Conservation (phyloP, 805 yeast species). For the Monosporozyma aerobia region DNA sequence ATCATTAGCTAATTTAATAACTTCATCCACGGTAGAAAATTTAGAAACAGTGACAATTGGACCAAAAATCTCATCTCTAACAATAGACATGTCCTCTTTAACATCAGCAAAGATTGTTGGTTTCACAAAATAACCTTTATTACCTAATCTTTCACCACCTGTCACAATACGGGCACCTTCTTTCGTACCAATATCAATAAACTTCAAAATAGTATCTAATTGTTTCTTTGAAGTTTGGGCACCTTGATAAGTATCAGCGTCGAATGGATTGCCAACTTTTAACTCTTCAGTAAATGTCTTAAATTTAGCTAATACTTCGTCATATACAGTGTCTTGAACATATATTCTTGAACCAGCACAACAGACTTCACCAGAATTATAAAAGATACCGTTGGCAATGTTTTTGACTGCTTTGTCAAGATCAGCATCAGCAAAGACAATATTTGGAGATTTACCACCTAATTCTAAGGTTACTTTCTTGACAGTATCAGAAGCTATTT, state of each 20-base stretch:
- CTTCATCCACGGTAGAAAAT: conserved; percentile 78
- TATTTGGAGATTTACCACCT: conserved; percentile 94
- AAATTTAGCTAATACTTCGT: conserved; percentile 57
- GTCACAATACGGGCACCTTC: conserved; percentile 75
- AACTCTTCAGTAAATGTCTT: conserved; percentile 42
- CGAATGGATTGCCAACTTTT: conserved; percentile 80
- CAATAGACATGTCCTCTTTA: conserved; percentile 56
- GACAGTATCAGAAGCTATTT: conserved; percentile 68
- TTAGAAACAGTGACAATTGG: conserved; percentile 83
- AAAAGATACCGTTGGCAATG: conserved; percentile 76
- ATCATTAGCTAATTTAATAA: conserved; percentile 66
- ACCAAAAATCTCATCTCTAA: conserved; percentile 77
- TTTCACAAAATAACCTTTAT: conserved; percentile 57
- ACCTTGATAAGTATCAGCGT: conserved; percentile 72
- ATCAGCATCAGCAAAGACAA: conserved; percentile 80
- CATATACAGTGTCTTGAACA: conserved; percentile 79
- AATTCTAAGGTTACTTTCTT: conserved; percentile 90
- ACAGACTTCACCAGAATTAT: conserved; percentile 93
- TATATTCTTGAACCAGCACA: conserved; percentile 90
- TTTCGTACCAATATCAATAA: conserved; percentile 64
- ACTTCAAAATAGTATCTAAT: conserved; percentile 65
- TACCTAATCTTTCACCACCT: conserved; percentile 58
- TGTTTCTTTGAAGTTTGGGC: conserved; percentile 83
- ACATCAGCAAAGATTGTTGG: conserved; percentile 74
- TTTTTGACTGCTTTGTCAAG: conserved; percentile 64